Evolutionary conservation across 495 filamentous ascomycete genomes (phyloP).

Genomic region (Extremus antarcticus): DNA sequence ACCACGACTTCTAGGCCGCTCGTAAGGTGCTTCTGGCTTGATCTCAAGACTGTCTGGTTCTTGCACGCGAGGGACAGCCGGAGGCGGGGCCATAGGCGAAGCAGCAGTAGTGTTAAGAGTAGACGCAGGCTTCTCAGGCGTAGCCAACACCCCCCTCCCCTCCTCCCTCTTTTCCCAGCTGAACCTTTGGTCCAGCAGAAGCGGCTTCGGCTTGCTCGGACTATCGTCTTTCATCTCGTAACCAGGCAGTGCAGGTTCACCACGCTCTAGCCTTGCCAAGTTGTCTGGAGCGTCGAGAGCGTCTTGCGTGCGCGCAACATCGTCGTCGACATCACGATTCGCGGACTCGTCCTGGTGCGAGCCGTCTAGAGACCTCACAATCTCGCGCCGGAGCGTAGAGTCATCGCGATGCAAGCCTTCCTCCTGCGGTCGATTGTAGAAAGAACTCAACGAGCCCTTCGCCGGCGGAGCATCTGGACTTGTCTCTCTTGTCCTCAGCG

Average conservation of each 20-base stretch:
- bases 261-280: neutral
- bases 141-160: neutral
- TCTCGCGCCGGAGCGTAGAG: neutral
- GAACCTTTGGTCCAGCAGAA: slow-evolving; percentile 25
- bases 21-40: slow-evolving; percentile 14
- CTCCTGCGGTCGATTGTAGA: neutral
- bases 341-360: slow-evolving; percentile 76
- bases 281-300: slow-evolving; percentile 16
- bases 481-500: slow-evolving; percentile 9
- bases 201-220: neutral
- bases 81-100: neutral
- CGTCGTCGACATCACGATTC: slow-evolving; percentile 48
- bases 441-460: neutral
- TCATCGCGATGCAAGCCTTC: neutral
- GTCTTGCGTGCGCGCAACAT: slow-evolving; percentile 11
- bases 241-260: neutral
- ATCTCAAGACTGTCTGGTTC: slow-evolving; percentile 12
- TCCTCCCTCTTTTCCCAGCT: slow-evolving; percentile 26
- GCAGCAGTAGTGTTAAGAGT: neutral
- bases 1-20: slow-evolving; percentile 13
- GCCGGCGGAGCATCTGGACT: neutral
- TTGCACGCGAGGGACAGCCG: neutral
- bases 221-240: neutral
- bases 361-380: slow-evolving; percentile 38
- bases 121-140: neutral